Conservation (phyloP, 768 basidiomycete genomes). For the Phanerodontia chrysosporium region DNA sequence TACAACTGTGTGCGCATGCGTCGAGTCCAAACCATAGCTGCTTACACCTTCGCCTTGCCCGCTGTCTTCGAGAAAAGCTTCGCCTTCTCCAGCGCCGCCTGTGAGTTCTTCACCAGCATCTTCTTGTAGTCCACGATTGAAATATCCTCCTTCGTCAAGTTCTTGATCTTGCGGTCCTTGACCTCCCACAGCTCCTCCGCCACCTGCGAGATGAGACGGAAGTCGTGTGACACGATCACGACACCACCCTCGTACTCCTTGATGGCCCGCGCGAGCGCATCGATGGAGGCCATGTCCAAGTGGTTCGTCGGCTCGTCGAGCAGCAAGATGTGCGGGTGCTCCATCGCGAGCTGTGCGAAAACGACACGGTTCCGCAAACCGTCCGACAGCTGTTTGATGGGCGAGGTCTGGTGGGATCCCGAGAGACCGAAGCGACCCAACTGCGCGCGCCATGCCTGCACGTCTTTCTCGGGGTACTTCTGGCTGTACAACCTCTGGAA, state of each 20-base stretch:
- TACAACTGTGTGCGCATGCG: not conserved
- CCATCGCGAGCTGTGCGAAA: slow-evolving; percentile 95
- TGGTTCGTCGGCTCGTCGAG: slow-evolving; percentile 97
- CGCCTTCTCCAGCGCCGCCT: slow-evolving; percentile 86
- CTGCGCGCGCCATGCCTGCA: slow-evolving; percentile 90
- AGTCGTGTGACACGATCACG: slow-evolving; percentile 99
- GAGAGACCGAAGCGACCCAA: slow-evolving; percentile 94
- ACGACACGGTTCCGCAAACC: slow-evolving; percentile 97
- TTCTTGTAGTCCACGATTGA: slow-evolving; percentile 93
- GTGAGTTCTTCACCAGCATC: slow-evolving; percentile 71
- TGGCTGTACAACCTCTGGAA: slow-evolving; percentile 75
- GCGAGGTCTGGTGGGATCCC: slow-evolving; percentile 88
- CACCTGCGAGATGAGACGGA: slow-evolving; percentile 97
- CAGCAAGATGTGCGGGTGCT: slow-evolving; percentile 92
- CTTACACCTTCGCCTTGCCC: slow-evolving; percentile 62
- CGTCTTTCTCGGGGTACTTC: slow-evolving; percentile 93
- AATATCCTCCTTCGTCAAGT: slow-evolving; percentile 88
- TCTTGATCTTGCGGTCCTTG: slow-evolving; percentile 87
- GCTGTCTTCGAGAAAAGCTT: slow-evolving; percentile 87
- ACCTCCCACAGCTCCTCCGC: slow-evolving; percentile 99
- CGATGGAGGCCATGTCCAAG: slow-evolving; percentile 97
- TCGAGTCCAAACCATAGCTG: not conserved
- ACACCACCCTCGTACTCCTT: slow-evolving; percentile 97
- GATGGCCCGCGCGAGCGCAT: slow-evolving; percentile 92
- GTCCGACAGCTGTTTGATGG: slow-evolving; percentile 93